Conservation (phyloP, 768 basidiomycete genomes). For the Ephemerocybe angulata region DNA sequence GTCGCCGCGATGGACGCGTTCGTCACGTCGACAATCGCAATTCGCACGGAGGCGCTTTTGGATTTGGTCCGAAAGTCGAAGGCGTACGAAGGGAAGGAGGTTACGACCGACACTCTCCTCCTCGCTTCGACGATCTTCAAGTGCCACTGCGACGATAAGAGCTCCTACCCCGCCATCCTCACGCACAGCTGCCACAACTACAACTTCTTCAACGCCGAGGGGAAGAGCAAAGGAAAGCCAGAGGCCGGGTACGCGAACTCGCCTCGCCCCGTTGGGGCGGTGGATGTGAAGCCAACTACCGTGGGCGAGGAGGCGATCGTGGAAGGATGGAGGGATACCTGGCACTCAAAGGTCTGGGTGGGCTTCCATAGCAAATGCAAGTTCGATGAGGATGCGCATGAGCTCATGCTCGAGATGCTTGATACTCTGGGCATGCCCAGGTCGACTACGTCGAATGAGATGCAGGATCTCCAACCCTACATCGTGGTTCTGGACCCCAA, state of each 20-base stretch:
- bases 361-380: neutral
- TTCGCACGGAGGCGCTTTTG: neutral
- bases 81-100: neutral
- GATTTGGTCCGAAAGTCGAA: neutral
- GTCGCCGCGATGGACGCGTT: neutral
- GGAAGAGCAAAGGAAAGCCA: too few species aligned
- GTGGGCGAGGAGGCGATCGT: too few species aligned
- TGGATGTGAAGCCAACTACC: too few species aligned
- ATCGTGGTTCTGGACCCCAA: neutral
- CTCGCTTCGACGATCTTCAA: neutral
- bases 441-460: neutral
- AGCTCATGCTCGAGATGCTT: neutral
- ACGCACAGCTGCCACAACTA: neutral
- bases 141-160: neutral
- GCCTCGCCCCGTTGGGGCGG: neutral
- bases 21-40: too few species aligned
- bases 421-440: neutral
- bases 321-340: too few species aligned
- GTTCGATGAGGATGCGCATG: neutral
- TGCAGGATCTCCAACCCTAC: neutral
- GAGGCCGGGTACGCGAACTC: too few species aligned
- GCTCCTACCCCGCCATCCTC: neutral
- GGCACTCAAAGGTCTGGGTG: too few species aligned
- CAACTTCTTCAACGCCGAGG: neutral
- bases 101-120: neutral